Conservation (phyloP, 129 eudicot genomes). For the Artemisia annua region DNA sequence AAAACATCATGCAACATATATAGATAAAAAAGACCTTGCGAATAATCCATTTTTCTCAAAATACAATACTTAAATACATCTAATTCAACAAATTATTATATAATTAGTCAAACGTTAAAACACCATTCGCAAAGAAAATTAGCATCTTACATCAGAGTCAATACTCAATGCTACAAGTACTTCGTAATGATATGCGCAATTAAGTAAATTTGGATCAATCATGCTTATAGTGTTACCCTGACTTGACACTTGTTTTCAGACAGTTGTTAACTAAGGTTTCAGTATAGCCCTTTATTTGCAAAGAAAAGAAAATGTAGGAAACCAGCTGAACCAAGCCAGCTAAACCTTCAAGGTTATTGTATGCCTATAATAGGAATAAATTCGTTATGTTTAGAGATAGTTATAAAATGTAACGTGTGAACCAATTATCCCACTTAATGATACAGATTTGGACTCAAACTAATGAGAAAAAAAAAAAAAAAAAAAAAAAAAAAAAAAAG, state of each 20-base stretch:
- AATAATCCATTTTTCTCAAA: background rate
- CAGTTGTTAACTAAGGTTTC: background rate
- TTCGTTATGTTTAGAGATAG: background rate
- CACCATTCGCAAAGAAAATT: conserved; percentile 4
- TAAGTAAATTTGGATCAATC: background rate
- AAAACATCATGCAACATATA: conserved; percentile 3
- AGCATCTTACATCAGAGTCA: background rate
- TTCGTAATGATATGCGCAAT: background rate
- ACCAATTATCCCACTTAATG: background rate
- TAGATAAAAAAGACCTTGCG: background rate
- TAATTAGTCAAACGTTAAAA: background rate
- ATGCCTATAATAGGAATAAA: background rate
- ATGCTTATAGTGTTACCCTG: background rate
- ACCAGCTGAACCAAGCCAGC: background rate
- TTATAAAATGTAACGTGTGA: background rate
- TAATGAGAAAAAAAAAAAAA: no score
- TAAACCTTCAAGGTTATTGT: background rate
- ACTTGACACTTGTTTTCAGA: background rate
- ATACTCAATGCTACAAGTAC: background rate
- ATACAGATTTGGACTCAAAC: background rate
- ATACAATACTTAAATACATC: background rate
- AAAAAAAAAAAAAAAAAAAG: background rate
- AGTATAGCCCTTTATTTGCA: background rate
- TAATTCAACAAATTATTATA: conserved; percentile 4
- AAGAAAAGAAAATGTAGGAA: background rate